Base-by-base conservation (phyloP, 2,329 filamentous ascomycete genomes). In the Pseudogymnoascus sp. region DNA sequence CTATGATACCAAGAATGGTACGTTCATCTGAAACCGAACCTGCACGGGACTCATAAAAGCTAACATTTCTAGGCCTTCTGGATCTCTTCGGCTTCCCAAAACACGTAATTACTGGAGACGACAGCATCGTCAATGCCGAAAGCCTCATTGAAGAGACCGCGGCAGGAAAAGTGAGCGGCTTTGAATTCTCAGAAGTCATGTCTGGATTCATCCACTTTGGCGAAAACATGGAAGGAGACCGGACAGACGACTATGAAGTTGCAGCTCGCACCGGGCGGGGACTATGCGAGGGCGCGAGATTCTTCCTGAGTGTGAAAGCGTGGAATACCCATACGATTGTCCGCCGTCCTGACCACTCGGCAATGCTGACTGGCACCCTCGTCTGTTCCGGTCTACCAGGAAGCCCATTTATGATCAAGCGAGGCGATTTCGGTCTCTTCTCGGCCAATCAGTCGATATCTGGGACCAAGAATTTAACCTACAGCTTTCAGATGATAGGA, bases 161-260 rank as follows among this genome's bases (percentile, higher is more conserved):
- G 40, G 69, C 64, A 11, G 62, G 66, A 1, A 69, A 79, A 33
- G 77, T 79, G 8, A 74, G 74, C 47, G 82, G 83, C 0, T 79
- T 86, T 62, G 81, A 81, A 24, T 88, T 88, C 69, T 82, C 82
- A 0, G 85, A 88, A 71, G 80, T 86, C 64, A 86, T 88, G 84
- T 79, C 81, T 6, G 86, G 86, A 8, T 83, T 82, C 67, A 77
- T 89, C 26, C 82, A 85, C 67, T 71, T 74, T 56, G 77, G 78
- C 40, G 70, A 72, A 8, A 73, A 72, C 29, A 70, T 80, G 42
- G 70, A 70, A 5, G 75, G 77, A 8, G 79, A 82, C 67, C 76
- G 78, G 50, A 76, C 75, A 14, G 77, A 79, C n/a, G 79, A 81
- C 1, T 86, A 82, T 69, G 75, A 81, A 64, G 75, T 80, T 19